Conservation (phyloP, 1,284 basidiomycete genomes). For the Marasmius oreades region DNA sequence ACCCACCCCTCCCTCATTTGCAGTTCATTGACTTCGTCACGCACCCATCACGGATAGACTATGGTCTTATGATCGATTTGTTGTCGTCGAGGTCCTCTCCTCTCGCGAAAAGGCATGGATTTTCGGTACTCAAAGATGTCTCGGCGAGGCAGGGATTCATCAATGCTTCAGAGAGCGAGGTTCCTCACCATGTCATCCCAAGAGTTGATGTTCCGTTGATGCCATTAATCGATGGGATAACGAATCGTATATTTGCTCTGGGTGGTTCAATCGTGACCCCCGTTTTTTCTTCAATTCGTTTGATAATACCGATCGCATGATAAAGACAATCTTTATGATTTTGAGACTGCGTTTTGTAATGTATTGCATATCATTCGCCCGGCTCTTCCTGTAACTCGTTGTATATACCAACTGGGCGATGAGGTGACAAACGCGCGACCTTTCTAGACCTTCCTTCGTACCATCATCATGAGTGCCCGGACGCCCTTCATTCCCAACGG, state of each 20-base stretch:
- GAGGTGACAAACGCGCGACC: not conserved
- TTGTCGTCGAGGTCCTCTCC: not conserved
- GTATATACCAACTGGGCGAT: too few species aligned
- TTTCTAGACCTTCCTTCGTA: not conserved
- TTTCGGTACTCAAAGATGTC: not conserved
- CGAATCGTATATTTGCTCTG: constrained; percentile 1
- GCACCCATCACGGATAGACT: not conserved
- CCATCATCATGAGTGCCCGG: constrained; percentile 10
- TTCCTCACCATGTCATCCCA: not conserved
- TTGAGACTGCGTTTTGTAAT: too few species aligned
- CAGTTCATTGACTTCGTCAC: constrained; percentile 1
- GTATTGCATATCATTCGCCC: too few species aligned
- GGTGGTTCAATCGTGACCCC: not conserved
- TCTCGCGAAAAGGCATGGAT: not conserved
- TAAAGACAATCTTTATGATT: too few species aligned
- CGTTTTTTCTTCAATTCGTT: not conserved
- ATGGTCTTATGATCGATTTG: constrained; percentile 3
- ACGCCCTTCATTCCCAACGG: constrained; percentile 11
- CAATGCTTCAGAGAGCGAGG: not conserved
- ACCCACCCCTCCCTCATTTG: not conserved
- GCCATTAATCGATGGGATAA: not conserved
- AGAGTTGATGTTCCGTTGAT: not conserved
- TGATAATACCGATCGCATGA: not conserved
- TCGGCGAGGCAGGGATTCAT: not conserved
- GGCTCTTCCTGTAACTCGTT: too few species aligned